A percentile compares a stretch with the other conserved stretches of the same genome.
Evolutionary conservation across 2,329 filamentous ascomycete species (phyloP).

Genomic region (Fusarium humuli): DNA sequence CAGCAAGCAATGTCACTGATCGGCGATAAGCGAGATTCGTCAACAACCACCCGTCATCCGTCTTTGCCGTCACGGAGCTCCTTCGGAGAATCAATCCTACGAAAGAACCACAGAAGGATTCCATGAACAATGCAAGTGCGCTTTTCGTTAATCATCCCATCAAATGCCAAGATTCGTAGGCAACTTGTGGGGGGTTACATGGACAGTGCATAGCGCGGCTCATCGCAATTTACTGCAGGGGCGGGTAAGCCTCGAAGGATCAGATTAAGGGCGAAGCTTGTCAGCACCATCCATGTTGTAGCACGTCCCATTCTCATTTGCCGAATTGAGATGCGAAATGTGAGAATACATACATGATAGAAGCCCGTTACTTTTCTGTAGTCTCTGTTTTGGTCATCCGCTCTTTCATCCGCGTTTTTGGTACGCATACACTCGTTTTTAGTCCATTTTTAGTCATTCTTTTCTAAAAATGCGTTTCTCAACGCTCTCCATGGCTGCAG

Average conservation of each 20-base stretch:
- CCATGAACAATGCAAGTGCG: background rate
- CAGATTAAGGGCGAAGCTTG: background rate
- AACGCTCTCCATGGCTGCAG: background rate
- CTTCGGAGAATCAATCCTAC: background rate
- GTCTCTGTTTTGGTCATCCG: background rate
- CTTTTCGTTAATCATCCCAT: background rate
- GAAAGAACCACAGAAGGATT: background rate
- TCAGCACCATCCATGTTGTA: background rate
- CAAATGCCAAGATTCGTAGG: too few relatives aligned
- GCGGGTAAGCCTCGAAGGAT: background rate
- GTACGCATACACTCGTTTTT: slow-evolving; percentile 10
- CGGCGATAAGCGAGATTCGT: slow-evolving; percentile 1
- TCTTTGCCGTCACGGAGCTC: background rate
- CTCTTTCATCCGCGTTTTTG: background rate
- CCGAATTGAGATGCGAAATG: background rate
- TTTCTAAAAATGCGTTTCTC: slow-evolving; percentile 11
- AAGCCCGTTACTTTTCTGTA: background rate
- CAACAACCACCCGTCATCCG: background rate
- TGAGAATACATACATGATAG: slow-evolving; percentile 8
- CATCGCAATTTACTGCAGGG: slow-evolving; percentile 20
- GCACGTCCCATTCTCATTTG: background rate
- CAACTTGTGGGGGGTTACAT: background rate
- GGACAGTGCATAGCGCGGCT: slow-evolving; percentile 1
- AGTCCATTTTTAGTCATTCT: background rate
- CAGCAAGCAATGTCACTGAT: background rate